phyloP scores from a whole-genome alignment of 441 rosid species.

The Euphorbia schlechtendalii region DNA sequence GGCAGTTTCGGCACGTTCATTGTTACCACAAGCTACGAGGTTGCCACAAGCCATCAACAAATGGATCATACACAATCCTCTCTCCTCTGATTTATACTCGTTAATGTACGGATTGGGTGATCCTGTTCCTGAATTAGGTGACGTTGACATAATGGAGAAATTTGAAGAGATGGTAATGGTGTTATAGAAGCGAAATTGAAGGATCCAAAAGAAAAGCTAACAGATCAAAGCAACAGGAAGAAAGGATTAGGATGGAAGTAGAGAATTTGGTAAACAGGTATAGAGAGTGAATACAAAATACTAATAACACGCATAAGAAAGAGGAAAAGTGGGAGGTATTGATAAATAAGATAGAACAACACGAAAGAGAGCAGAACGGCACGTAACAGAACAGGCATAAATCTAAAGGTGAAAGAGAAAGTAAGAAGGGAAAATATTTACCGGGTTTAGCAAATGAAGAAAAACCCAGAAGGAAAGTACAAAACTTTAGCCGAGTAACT shows the following conservation, averaged over 20 bases:
- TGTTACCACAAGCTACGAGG: constrained; percentile 68
- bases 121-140: constrained; percentile 32
- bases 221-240: too few relatives aligned
- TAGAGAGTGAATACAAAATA: neutral
- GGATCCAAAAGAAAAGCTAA: neutral
- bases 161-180: constrained; percentile 75
- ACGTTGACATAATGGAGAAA: constrained; percentile 66
- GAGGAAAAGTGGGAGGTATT: too few relatives aligned
- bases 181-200: constrained; percentile 25
- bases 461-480: constrained; percentile 25
- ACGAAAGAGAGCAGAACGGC: too few relatives aligned
- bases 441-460: constrained; percentile 30
- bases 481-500: constrained; percentile 5
- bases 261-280: neutral
- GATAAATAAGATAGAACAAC: too few relatives aligned
- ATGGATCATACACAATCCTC: constrained; percentile 86
- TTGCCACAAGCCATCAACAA: constrained; percentile 74
- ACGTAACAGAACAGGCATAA: neutral
- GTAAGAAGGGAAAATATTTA: constrained; percentile 27
- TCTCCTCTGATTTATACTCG: constrained; percentile 81
- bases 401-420: constrained; percentile 8
- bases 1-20: constrained; percentile 71
- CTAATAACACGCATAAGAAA: neutral
- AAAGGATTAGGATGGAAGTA: too few relatives aligned
- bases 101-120: constrained; percentile 64